A percentile compares a stretch with the other conserved stretches of the same genome.
These are phyloP conservation scores for Xylaria sp. DNA, from an alignment of 2,329 filamentous ascomycete genomes.

Conservation along the genomic window DNA sequence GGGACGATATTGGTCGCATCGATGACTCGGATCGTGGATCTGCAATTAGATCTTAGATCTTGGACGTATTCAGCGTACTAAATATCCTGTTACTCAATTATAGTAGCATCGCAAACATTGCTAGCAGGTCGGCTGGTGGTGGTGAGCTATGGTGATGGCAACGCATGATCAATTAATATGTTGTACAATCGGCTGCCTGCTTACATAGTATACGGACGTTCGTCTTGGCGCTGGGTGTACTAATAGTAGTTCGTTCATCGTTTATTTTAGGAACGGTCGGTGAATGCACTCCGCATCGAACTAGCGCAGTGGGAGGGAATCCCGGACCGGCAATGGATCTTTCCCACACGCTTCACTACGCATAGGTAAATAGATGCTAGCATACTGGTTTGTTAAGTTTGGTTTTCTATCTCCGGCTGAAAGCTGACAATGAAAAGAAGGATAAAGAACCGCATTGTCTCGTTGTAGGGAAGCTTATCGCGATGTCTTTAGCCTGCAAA, in stretches of 20 bases:
- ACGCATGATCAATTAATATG: not conserved
- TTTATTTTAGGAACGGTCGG: constrained; percentile 5
- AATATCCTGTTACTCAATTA: no score
- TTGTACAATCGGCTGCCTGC: not conserved
- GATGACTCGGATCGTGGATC: not conserved
- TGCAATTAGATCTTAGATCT: not conserved
- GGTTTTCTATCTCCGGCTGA: not conserved
- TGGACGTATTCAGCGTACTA: no score
- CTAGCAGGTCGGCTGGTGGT: not conserved
- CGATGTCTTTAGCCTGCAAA: constrained; percentile 4
- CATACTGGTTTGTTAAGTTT: not conserved
- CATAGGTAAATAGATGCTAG: not conserved
- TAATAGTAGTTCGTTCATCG: not conserved
- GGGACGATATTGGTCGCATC: not conserved
- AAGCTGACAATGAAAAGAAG: not conserved
- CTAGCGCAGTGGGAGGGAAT: not conserved
- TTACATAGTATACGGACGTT: not conserved
- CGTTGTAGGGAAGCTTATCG: not conserved
- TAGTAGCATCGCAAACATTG: not conserved
- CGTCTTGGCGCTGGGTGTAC: not conserved
- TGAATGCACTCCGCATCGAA: constrained; percentile 14
- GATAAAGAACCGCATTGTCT: not conserved
- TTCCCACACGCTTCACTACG: not conserved
- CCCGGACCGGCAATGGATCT: not conserved
- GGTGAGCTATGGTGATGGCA: not conserved